Percentiles rank a stretch among this genome's conserved stretches.
Evolutionary conservation across 1,139 yeast genomes (phyloP).

Genomic region (Pichia sp.): DNA sequence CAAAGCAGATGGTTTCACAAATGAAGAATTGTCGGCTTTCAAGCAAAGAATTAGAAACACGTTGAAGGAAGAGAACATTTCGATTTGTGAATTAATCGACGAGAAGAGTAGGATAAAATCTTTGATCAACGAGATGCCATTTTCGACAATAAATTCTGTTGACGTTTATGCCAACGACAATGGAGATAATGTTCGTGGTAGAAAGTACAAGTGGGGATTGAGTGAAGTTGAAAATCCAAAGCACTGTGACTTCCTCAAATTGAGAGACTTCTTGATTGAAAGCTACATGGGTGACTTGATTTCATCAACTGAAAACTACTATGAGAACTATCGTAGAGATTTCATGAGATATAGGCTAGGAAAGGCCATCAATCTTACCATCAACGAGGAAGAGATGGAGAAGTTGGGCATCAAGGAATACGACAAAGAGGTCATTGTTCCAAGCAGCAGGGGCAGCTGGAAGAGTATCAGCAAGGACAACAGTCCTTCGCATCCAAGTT

Average conservation of each 20-base stretch:
- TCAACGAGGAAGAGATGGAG: conserved; percentile 22
- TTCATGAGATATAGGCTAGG: conserved; percentile 42
- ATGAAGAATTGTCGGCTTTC: conserved; percentile 37
- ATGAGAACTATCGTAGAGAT: conserved; percentile 48
- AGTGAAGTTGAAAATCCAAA: conserved; percentile 63
- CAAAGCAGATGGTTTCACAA: conserved; percentile 66
- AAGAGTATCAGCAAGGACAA: conserved; percentile 24
- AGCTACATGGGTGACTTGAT: conserved; percentile 58
- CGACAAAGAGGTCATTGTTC: conserved; percentile 22
- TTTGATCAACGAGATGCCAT: conserved; percentile 47
- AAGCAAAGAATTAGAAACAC: conserved; percentile 44
- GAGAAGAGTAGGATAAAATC: conserved; percentile 31
- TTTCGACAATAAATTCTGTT: conserved; percentile 54
- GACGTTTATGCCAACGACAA: conserved; percentile 30
- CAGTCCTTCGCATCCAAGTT: conserved; percentile 27
- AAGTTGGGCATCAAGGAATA: conserved; percentile 21
- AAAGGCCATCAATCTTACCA: conserved; percentile 27
- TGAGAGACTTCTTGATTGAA: conserved; percentile 50
- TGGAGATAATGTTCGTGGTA: conserved; percentile 50
- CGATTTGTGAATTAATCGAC: conserved; percentile 51
- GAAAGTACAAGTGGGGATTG: conserved; percentile 70
- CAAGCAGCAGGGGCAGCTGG: conserved; percentile 30
- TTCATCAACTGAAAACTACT: conserved; percentile 51
- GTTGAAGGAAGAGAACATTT: conserved; percentile 47
- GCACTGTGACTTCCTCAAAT: conserved; percentile 60